phyloP scores from a whole-genome alignment of 2,329 filamentous ascomycete genomes.

The Pseudogymnoascus sp. region DNA sequence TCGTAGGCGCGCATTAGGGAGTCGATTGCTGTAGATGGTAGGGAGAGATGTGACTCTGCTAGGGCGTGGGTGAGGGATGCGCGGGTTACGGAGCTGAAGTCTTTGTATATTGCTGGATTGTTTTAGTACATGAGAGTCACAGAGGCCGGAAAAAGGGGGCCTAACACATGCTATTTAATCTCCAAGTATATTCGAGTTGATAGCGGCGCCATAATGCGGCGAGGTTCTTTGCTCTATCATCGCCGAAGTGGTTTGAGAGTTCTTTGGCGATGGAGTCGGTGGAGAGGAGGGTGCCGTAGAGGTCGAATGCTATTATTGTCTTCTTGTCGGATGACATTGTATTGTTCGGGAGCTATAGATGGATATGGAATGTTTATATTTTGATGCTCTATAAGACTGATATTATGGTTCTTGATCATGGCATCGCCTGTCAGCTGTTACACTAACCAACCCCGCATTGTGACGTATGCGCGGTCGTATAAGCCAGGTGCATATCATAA shows the following conservation, averaged over 20 bases:
- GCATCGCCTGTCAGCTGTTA: background rate
- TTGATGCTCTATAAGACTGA: background rate
- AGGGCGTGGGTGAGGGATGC: constrained; percentile 58
- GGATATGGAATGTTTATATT: background rate
- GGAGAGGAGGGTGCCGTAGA: constrained; percentile 69
- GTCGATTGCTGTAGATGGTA: constrained; percentile 39
- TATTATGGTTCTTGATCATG: background rate
- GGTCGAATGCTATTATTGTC: constrained; percentile 61
- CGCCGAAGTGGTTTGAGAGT: constrained; percentile 50
- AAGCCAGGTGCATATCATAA: background rate
- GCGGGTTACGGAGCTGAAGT: constrained; percentile 58
- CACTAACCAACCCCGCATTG: background rate
- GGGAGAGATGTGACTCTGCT: constrained; percentile 44
- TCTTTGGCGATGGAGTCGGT: constrained; percentile 60
- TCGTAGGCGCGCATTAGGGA: constrained; percentile 59
- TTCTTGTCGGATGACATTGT: constrained; percentile 28
- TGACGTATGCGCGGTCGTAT: constrained; percentile 7
- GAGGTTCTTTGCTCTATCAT: constrained; percentile 50
- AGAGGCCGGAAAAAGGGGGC: constrained; percentile 8
- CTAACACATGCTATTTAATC: constrained; percentile 68
- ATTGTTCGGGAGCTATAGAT: constrained; percentile 25
- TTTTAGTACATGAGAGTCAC: constrained; percentile 8
- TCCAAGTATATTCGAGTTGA: constrained; percentile 73
- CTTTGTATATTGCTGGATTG: constrained; percentile 48
- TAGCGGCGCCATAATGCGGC: constrained; percentile 59